Evolutionary conservation across 1,139 yeast species (phyloP).

Genomic region (Zygosaccharomyces pseudobailii): DNA sequence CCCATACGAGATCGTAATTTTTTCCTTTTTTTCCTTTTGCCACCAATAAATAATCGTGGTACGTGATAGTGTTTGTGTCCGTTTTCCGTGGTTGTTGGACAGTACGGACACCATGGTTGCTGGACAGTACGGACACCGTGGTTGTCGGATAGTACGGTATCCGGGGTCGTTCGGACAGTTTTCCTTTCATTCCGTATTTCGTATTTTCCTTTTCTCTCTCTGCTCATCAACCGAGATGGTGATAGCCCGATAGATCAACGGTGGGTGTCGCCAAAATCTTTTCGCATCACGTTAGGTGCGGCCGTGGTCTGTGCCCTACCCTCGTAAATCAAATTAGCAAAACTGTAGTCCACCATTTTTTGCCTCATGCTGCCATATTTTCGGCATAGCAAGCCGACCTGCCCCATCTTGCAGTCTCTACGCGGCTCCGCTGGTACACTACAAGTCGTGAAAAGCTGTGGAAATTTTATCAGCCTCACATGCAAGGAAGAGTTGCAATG

Average conservation of each 20-base stretch:
- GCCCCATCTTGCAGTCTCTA: background rate
- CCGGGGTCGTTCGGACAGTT: background rate
- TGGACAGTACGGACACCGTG: too few relatives aligned
- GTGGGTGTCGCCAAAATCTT: too few relatives aligned
- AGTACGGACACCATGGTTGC: background rate
- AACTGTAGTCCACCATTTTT: too few relatives aligned
- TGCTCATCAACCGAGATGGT: background rate
- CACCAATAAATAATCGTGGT: constrained; percentile 2
- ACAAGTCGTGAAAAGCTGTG: too few relatives aligned
- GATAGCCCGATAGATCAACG: too few relatives aligned
- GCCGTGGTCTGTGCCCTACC: too few relatives aligned
- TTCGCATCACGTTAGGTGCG: too few relatives aligned
- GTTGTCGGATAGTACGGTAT: background rate
- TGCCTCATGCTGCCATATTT: too few relatives aligned
- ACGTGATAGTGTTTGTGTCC: background rate
- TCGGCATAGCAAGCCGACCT: too few relatives aligned
- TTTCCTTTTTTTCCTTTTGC: background rate
- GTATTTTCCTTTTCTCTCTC: background rate
- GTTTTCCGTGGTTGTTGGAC: background rate
- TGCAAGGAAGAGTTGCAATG: background rate
- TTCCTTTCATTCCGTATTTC: background rate
- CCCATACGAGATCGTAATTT: too few relatives aligned
- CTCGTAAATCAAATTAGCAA: too few relatives aligned
- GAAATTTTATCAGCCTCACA: background rate
- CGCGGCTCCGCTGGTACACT: background rate